Evolutionary conservation across 202 grass and related monocot species (phyloP), one percentile per base, ranked within the genome.

Genomic region (Digitaria exilis): DNA sequence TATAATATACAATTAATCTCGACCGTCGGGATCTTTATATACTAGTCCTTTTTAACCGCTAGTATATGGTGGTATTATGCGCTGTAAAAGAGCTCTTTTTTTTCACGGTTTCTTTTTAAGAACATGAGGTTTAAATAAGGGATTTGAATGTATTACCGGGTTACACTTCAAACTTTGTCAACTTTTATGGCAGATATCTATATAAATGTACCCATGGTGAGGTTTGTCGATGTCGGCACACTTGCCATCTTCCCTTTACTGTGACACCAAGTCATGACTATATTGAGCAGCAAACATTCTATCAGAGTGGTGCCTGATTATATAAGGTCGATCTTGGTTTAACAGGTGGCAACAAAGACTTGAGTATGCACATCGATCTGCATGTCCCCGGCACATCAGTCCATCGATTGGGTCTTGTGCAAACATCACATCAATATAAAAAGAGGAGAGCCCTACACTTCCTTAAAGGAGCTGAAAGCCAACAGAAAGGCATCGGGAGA

Each of bases 341-440:
- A 51, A 79, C 64, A 71, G 55, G 30, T 61, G 30, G n/a, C 65
- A 71, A 61, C 26, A 49, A 31, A 24, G 37, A 76, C 52, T 59
- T 58, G 24, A 43, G 24, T 55, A 56, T 64, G 28, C 8, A 54
- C 65, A 85, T 77, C 31, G 18, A 32, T 15, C 9, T 32, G 11
- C 75, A 63, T 71, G 26, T 65, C 28, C 62, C 80, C 43, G 61
- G 76, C 81, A 68, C 60, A 82, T 67, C 29, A 79, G 42, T 72
- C 14, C 28, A 80, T 82, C 56, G n/a, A 32, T 78, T 7, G 79
- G 31, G 73, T 86, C 75, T 80, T 24, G 68, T 84, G 80, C 80
- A 61, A 85, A 56, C 80, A 84, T 90, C 88, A 83, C 75, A 68
- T 87, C 88, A 21, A 54, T 87, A 70, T 84, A 57, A 84, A 90